Conservation (phyloP, 2,329 filamentous ascomycete species). For the Magnaporthales sp. region DNA sequence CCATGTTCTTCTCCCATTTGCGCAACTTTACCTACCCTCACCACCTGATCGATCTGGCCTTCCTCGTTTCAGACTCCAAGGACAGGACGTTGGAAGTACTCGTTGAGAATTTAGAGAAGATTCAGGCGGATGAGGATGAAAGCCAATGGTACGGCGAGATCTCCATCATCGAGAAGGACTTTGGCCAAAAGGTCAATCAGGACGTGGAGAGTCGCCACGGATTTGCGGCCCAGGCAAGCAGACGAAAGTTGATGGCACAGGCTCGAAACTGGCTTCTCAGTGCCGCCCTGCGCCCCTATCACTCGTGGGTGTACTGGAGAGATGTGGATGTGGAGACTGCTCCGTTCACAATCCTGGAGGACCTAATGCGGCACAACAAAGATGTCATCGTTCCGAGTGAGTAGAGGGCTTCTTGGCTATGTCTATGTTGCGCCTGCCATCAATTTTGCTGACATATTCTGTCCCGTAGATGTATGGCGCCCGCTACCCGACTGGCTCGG, state of each 20-base stretch:
- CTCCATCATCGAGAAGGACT: constrained; percentile 97
- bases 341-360: constrained; percentile 91
- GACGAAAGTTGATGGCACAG: constrained; percentile 95
- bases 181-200: constrained; percentile 95
- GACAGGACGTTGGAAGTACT: constrained; percentile 77
- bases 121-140: constrained; percentile 73
- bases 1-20: constrained; percentile 98
- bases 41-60: constrained; percentile 90
- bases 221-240: constrained; percentile 88
- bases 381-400: constrained; percentile 96
- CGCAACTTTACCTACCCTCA: constrained; percentile 96
- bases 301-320: constrained; percentile 99
- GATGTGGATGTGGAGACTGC: constrained; percentile 98
- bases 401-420: constrained; percentile 21
- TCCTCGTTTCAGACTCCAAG: constrained; percentile 94
- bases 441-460: constrained; percentile 14
- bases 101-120: constrained; percentile 62
- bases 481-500: constrained; percentile 98
- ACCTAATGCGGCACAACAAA: constrained; percentile 98
- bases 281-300: constrained; percentile 83
- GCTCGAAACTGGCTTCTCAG: constrained; percentile 95
- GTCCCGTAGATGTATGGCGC: constrained; percentile 78
- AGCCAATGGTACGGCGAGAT: constrained; percentile 89
- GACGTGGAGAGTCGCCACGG: constrained; percentile 96
- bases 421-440: neutral